These are phyloP conservation scores for Xylaria sp. DNA, from an alignment of 495 filamentous ascomycete species.

Conservation along the genomic window DNA sequence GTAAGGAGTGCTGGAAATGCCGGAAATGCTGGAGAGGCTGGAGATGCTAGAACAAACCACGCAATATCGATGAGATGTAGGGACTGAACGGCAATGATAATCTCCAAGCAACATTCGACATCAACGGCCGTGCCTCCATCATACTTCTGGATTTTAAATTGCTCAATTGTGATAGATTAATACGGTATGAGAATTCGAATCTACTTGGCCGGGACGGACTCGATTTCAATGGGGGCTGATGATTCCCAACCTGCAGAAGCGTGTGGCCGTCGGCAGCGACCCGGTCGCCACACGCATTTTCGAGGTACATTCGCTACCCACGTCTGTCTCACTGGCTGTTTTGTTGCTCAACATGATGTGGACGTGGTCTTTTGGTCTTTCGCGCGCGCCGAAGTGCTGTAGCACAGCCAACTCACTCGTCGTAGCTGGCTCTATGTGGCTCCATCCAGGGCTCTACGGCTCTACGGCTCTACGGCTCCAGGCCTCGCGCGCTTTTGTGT, in stretches of 20 bases:
- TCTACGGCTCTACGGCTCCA: too few relatives aligned
- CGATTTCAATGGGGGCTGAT: neutral
- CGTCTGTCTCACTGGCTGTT: constrained; percentile 20
- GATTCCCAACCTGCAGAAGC: constrained; percentile 23
- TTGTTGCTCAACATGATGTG: constrained; percentile 13
- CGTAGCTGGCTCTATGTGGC: too few relatives aligned
- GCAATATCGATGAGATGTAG: constrained; percentile 6
- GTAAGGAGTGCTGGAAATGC: constrained; percentile 12
- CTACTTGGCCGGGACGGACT: constrained; percentile 14
- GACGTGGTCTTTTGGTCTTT: too few relatives aligned
- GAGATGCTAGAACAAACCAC: constrained; percentile 8
- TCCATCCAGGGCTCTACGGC: too few relatives aligned
- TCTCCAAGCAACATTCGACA: neutral
- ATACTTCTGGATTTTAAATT: neutral
- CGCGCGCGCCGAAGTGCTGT: neutral
- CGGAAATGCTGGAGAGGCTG: too few relatives aligned
- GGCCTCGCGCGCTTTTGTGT: too few relatives aligned
- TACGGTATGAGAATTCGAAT: neutral
- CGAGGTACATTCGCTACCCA: constrained; percentile 26
- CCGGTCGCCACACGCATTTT: constrained; percentile 18
- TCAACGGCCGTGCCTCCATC: neutral
- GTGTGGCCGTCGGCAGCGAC: constrained; percentile 26
- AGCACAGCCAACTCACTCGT: neutral
- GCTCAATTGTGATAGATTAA: neutral
- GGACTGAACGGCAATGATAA: neutral